These are phyloP conservation scores for Pyrenophora tritici-repentis DNA, from an alignment of 2,329 filamentous ascomycete genomes.

Conservation along the genomic window DNA sequence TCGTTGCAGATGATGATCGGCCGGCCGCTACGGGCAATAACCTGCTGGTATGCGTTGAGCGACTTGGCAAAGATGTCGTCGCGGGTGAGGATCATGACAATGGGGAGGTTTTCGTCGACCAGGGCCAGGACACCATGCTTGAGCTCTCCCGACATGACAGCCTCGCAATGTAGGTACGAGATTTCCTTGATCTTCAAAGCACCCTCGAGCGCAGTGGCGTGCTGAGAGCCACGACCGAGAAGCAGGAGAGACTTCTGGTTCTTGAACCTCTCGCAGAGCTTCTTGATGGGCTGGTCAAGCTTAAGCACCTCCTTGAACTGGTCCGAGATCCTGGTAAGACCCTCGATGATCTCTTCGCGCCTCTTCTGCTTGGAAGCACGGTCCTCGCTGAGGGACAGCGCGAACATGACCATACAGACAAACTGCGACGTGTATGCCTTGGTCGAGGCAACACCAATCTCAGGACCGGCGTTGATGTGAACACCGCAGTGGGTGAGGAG, in stretches of 20 bases:
- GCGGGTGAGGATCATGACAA: slow-evolving; percentile 98
- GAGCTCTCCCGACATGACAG: slow-evolving; percentile 99
- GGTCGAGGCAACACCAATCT: slow-evolving; percentile 98
- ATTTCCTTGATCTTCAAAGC: slow-evolving; percentile 99
- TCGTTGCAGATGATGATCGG: slow-evolving; percentile 99
- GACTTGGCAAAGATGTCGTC: slow-evolving; percentile 98
- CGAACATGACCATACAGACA: slow-evolving; percentile 99
- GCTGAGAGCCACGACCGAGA: slow-evolving; percentile 92
- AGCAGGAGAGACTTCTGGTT: slow-evolving; percentile 95
- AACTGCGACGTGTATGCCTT: slow-evolving; percentile 99
- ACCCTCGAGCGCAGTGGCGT: slow-evolving; percentile 93
- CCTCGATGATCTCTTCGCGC: slow-evolving; percentile 94
- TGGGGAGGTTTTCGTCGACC: slow-evolving; percentile 97
- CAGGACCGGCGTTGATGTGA: slow-evolving; percentile 97
- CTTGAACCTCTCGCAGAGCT: slow-evolving; percentile 92
- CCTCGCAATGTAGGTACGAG: slow-evolving; percentile 98
- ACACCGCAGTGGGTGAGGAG: slow-evolving; percentile 99
- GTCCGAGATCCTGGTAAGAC: slow-evolving; percentile 80
- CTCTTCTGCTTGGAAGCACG: slow-evolving; percentile 91
- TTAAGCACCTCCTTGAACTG: slow-evolving; percentile 93
- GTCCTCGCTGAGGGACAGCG: slow-evolving; percentile 93
- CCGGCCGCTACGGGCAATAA: slow-evolving; percentile 92
- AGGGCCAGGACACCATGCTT: slow-evolving; percentile 98
- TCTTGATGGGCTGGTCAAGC: slow-evolving; percentile 92
- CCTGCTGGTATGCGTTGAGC: slow-evolving; percentile 99